Evolutionary conservation across 441 rosid genomes (phyloP).

Genomic region (Populus hybrid): DNA sequence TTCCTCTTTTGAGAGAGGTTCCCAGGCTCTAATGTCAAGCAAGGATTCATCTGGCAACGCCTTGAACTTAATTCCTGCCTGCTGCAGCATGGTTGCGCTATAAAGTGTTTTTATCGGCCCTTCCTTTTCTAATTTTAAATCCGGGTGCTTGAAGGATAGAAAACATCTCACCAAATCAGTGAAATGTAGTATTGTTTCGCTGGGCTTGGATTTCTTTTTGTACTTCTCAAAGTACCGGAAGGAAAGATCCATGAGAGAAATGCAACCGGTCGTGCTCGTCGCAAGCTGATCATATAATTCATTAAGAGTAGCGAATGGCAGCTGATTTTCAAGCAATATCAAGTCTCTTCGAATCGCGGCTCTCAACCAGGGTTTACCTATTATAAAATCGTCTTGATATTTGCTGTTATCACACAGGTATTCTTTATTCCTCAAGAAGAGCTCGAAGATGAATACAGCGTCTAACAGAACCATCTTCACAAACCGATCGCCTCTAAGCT

Average conservation of each 20-base stretch:
- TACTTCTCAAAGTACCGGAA: conserved; percentile 15
- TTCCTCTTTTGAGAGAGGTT: background rate
- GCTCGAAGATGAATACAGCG: conserved; percentile 29
- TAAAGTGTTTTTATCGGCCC: too few relatives aligned
- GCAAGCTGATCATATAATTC: conserved; percentile 6
- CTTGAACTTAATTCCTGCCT: conserved; percentile 28
- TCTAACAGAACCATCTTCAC: conserved; percentile 26
- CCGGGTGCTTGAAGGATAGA: background rate
- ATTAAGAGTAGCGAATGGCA: conserved; percentile 16
- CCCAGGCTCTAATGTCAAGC: conserved; percentile 14
- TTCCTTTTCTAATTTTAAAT: too few relatives aligned
- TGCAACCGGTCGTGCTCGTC: too few relatives aligned
- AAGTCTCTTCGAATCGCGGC: conserved; percentile 6
- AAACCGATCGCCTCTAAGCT: background rate
- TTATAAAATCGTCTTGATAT: conserved; percentile 5
- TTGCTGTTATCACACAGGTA: too few relatives aligned
- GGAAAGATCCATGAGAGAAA: conserved; percentile 17
- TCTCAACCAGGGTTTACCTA: conserved; percentile 22
- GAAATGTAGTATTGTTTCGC: conserved; percentile 9
- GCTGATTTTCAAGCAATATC: background rate
- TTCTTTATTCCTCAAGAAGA: conserved; percentile 16
- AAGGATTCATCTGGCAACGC: background rate
- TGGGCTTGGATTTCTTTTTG: background rate
- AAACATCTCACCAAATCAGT: background rate
- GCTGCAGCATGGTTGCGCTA: conserved; percentile 20